Evolutionary conservation across 768 basidiomycete species (phyloP).

Genomic region (Russula sp.): DNA sequence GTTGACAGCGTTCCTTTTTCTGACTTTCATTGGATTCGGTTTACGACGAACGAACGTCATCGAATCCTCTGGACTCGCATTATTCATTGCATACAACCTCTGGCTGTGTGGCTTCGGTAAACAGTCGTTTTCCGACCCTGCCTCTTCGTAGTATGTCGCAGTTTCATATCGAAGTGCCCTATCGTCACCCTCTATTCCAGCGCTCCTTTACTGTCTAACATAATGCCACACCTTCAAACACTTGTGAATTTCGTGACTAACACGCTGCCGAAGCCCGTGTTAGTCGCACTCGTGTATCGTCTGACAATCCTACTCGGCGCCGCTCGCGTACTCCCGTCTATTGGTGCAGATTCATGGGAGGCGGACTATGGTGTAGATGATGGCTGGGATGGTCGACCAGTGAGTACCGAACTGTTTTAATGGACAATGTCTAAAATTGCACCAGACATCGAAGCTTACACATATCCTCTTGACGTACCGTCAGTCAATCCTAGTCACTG

Average conservation of each 20-base stretch:
- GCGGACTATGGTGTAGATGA: slow-evolving; percentile 55
- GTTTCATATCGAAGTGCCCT: neutral
- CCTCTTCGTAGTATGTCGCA: slow-evolving; percentile 67
- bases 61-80: slow-evolving; percentile 80
- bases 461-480: slow-evolving; percentile 73
- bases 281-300: slow-evolving; percentile 74
- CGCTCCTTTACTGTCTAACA: slow-evolving; percentile 69
- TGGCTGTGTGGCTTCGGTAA: slow-evolving; percentile 85
- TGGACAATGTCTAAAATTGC: slow-evolving; percentile 14
- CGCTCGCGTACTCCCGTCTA: slow-evolving; percentile 76
- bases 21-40: slow-evolving; percentile 88
- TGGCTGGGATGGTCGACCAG: slow-evolving; percentile 71
- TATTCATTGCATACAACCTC: slow-evolving; percentile 86
- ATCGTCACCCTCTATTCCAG: slow-evolving; percentile 32
- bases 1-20: slow-evolving; percentile 81
- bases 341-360: slow-evolving; percentile 78
- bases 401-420: slow-evolving; percentile 31
- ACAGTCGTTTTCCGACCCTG: slow-evolving; percentile 63
- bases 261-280: slow-evolving; percentile 79
- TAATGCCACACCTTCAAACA: slow-evolving; percentile 75
- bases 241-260: slow-evolving; percentile 77
- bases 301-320: slow-evolving; percentile 77
- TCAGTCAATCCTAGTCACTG: slow-evolving; percentile 78
- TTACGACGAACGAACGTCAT: slow-evolving; percentile 87
- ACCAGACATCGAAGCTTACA: slow-evolving; percentile 70